These are phyloP conservation scores for Microbotryum scabiosae DNA, from an alignment of 1,284 basidiomycete genomes.

Conservation along the genomic window DNA sequence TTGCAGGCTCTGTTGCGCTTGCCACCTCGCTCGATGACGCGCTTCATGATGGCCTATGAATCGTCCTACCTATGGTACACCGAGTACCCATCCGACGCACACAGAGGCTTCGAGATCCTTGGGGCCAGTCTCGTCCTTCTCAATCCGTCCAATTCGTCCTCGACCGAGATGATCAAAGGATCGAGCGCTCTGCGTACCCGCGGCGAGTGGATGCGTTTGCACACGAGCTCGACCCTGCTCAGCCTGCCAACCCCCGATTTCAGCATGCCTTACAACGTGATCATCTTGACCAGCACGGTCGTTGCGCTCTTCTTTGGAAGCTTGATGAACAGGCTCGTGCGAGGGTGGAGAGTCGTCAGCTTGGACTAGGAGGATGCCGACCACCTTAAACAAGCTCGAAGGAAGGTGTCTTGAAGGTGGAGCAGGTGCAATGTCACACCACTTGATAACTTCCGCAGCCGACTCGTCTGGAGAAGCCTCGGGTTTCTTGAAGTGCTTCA, in stretches of 20 bases:
- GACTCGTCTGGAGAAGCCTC: no score
- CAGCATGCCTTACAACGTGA: conserved; percentile 99
- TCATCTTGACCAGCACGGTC: conserved; percentile 85
- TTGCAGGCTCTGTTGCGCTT: conserved; percentile 64
- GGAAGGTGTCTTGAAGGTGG: no score
- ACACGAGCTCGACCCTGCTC: conserved; percentile 71
- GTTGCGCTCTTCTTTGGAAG: conserved; percentile 89
- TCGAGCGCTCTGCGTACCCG: background rate
- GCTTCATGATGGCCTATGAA: conserved; percentile 63
- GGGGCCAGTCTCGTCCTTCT: conserved; percentile 52
- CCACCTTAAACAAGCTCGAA: no score
- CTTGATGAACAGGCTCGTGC: conserved; percentile 75
- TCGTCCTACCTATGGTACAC: conserved; percentile 87
- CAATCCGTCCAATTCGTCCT: conserved; percentile 32
- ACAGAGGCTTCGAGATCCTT: conserved; percentile 86
- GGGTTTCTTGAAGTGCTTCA: no score
- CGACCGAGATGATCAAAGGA: background rate
- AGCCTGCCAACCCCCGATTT: conserved; percentile 95
- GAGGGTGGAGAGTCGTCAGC: conserved; percentile 56
- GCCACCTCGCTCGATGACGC: conserved; percentile 57
- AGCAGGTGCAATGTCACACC: no score
- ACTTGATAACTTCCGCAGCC: no score
- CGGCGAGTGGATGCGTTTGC: conserved; percentile 48
- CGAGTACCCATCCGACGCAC: conserved; percentile 91
- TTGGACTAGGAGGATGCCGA: background rate